Base-by-base conservation (phyloP, 768 basidiomycete species). In the Lyophyllum semitale region DNA sequence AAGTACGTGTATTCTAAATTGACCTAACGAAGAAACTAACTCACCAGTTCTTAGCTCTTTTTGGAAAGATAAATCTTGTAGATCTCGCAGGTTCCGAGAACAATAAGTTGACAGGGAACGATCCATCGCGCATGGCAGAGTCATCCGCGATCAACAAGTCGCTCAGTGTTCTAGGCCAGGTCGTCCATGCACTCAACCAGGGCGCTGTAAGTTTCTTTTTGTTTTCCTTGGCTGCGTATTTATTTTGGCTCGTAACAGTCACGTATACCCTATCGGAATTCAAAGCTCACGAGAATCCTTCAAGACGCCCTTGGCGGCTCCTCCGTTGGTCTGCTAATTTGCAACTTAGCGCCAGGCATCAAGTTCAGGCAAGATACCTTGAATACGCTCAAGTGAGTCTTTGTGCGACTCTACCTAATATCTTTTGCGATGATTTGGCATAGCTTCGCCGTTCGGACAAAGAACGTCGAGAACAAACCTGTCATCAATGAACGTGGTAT, bases 61-160 rank as follows among this genome's bases (percentile, higher is more conserved):
- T 77, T 2, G 92, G 91, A 9, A 91, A 89, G 67, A 87, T 94
- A 52, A 91, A 91, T 59, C 81, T 95, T 8, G 91, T 94, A 11
- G 93, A 95, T 71, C 80, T 95, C 25, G 93, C 93, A 17, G 93
- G 93, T 25, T 93, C 90, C 0, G 93, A 95, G 72, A 94, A 94
- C 64, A 95, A 94, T 69, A 95, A 91, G 78, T 77, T 89, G 25
- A 94, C 94, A 4, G 93, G 93, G 4, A 95, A 94, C 60, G 89
- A 95, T 66, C 75, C 84, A 1, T 84, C 82, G n/a, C 84, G 94
- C 1, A 93, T 95, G 88, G 84, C 87, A 2, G 94, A 96, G 71
- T 90, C 89, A 3, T 73, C 89, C 2, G 92, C 93, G 17, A 96
- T 96, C 67, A 96, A 96, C 73, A 93, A 90, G 67, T 91, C 89